Evolutionary conservation across 192 early-diverging fungal species (phyloP).

Genomic region (Dispira parvispora): DNA sequence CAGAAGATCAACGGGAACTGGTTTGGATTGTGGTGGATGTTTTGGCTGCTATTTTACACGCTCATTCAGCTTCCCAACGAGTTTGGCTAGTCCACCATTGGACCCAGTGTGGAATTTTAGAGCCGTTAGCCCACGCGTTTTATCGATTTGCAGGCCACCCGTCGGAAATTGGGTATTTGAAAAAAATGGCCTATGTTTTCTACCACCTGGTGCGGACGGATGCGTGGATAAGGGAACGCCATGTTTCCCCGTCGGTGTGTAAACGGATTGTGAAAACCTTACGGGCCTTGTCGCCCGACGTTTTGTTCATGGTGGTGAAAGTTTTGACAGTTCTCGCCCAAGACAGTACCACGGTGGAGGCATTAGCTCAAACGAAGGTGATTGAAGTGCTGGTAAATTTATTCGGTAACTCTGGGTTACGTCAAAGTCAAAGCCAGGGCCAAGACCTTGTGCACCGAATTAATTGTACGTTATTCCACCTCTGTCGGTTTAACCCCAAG

Average conservation of each 20-base stretch:
- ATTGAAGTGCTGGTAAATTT: neutral
- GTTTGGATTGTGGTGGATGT: slow-evolving; percentile 3
- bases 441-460: neutral
- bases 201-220: neutral
- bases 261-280: slow-evolving; percentile 8
- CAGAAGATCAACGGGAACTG: neutral
- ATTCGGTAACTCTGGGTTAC: neutral
- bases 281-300: neutral
- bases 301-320: neutral
- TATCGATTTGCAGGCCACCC: slow-evolving; percentile 1
- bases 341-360: neutral
- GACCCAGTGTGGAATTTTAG: neutral
- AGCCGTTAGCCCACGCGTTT: slow-evolving; percentile 1
- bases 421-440: neutral
- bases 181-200: slow-evolving; percentile 4
- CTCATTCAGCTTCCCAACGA: neutral
- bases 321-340: neutral
- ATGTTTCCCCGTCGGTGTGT: neutral
- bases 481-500: neutral
- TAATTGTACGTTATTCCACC: neutral
- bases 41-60: neutral
- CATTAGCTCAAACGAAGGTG: neutral
- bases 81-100: neutral
- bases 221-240: neutral
- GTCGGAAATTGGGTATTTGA: neutral